Evolutionary conservation across 139 green algal species (phyloP).

Genomic region (Limnomonas spitsbergensis): DNA sequence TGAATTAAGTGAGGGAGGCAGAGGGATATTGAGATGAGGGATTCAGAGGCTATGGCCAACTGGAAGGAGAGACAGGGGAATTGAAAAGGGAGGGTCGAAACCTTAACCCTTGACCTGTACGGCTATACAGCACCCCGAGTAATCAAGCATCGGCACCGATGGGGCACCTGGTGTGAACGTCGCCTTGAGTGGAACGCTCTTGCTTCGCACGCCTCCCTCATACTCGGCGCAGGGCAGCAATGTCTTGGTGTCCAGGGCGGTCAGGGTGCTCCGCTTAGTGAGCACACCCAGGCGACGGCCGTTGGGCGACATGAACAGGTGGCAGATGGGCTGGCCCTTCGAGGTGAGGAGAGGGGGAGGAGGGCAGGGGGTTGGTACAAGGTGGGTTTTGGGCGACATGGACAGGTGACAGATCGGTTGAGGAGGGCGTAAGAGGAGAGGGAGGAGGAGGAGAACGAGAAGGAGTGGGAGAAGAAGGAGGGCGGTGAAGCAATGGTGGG

Average conservation of each 20-base stretch:
- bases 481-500: too few species aligned
- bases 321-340: neutral
- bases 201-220: constrained; percentile 20
- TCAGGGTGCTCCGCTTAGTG: constrained; percentile 30
- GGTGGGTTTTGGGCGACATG: neutral
- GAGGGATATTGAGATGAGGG: too few species aligned
- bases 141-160: too few species aligned
- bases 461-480: too few species aligned
- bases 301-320: neutral
- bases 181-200: constrained; percentile 29
- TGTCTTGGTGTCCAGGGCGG: constrained; percentile 33
- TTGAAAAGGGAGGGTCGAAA: too few species aligned
- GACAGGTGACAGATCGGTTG: neutral
- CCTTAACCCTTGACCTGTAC: too few species aligned
- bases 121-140: too few species aligned
- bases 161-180: constrained; percentile 42
- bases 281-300: constrained; percentile 24
- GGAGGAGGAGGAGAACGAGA: too few species aligned
- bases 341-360: neutral
- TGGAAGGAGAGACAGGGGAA: too few species aligned
- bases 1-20: too few species aligned
- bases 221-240: constrained; percentile 21
- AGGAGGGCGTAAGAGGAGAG: neutral
- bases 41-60: too few species aligned
- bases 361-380: too few species aligned